Base-by-base conservation (phyloP, 2,329 filamentous ascomycete species). In the Colletotrichum sp. region DNA sequence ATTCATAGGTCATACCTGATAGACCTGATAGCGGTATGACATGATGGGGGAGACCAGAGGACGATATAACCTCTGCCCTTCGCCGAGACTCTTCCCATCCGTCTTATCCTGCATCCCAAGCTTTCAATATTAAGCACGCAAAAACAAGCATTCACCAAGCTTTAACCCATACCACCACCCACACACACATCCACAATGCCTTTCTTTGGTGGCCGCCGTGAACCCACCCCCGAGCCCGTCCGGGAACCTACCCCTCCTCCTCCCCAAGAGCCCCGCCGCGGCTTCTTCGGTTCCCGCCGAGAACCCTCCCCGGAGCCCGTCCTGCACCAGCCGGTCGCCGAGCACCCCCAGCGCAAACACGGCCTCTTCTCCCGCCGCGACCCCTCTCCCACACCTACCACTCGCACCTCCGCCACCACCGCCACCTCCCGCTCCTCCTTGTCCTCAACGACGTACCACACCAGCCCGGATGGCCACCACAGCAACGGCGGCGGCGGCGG, bases 301-400 rank as follows among this genome's bases (percentile, higher is more conserved):
- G 78, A 83, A 13, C 77, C 80, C 10, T 81, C 80, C 3, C 69
- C 71, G 30, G 81, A 84, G 70, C 80, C 82, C 32, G 79, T 78
- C 59, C 77, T 79, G 49, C 79, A 83, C 78, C 84, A 83, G 21
- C 77, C 79, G 69, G 78, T 80, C 52, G 79, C 81, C 34, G 76
- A 82, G 59, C 78, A 76, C 32, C 60, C 65, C 8, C 77, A 76
- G 63, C 81, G 80, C 72, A 78, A 77, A 15, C 82, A 83, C 78
- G 81, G 86, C 71, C 82, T 87, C 79, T 87, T 88, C 79, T 79
- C 81, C 68, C 83, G 80, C 26, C 83, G 81, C 49, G 71, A 80
- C 32, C 77, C 80, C 5, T 81, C 81, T 3, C 78, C 78, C 13
- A 62, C 77, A 18, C 75, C 81, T 3, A 80, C 81, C 12, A 76